A percentile compares a stretch with the other conserved stretches of the same genome.
Conservation (phyloP, 768 basidiomycete species). For the Lactifluus volemus region DNA sequence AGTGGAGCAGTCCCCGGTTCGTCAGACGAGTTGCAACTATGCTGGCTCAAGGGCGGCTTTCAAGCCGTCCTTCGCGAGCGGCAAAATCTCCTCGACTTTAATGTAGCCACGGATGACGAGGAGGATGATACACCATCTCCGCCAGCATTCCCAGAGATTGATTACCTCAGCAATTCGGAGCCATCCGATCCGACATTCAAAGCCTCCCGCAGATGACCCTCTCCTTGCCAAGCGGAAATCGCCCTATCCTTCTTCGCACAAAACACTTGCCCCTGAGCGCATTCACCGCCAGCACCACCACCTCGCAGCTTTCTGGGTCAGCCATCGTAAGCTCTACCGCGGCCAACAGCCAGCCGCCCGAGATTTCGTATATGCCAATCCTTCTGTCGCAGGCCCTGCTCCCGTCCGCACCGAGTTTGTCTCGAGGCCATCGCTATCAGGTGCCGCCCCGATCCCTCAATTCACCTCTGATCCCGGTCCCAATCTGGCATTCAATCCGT, state of each 20-base stretch:
- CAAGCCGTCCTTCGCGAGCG: slow-evolving; percentile 53
- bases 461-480: slow-evolving; percentile 12
- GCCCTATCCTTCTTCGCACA: slow-evolving; percentile 37
- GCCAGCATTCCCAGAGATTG: neutral
- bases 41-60: slow-evolving; percentile 81
- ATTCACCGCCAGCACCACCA: slow-evolving; percentile 45
- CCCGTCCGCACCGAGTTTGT: neutral
- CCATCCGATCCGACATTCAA: neutral
- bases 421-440: neutral
- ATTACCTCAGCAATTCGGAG: neutral
- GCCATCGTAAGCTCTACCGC: slow-evolving; percentile 9
- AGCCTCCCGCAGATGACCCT: neutral
- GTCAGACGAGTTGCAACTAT: slow-evolving; percentile 38
- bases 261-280: slow-evolving; percentile 55
- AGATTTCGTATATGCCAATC: neutral
- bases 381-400: neutral
- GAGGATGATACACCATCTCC: slow-evolving; percentile 21
- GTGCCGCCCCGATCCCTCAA: slow-evolving; percentile 7
- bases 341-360: slow-evolving; percentile 9
- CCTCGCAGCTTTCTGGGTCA: slow-evolving; percentile 22
- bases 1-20: neutral
- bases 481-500: slow-evolving; percentile 63
- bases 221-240: slow-evolving; percentile 7
- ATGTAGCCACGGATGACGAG: slow-evolving; percentile 34
- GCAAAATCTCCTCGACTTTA: slow-evolving; percentile 43